These are phyloP conservation scores for Auriscalpium vulgare DNA, from an alignment of 768 basidiomycete species.

Conservation along the genomic window DNA sequence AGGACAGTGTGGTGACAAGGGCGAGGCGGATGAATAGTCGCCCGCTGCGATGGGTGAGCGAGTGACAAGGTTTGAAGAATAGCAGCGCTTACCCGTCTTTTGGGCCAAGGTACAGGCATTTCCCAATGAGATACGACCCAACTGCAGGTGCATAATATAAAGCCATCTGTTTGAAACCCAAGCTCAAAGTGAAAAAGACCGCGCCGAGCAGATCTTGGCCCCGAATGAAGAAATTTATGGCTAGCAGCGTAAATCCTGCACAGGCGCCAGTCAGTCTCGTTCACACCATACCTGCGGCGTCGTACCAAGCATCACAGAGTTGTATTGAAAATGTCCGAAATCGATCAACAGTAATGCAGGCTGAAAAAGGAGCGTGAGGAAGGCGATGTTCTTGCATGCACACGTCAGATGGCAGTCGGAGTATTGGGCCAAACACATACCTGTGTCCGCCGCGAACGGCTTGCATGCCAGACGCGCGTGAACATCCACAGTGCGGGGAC, in stretches of 20 bases:
- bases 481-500: conserved; percentile 67
- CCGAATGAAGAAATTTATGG: conserved; percentile 60
- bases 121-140: conserved; percentile 85
- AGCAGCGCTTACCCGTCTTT: conserved; percentile 49
- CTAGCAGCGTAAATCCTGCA: conserved; percentile 58
- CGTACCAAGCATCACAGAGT: conserved; percentile 85
- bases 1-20: conserved; percentile 50
- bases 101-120: conserved; percentile 78
- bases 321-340: conserved; percentile 94
- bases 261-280: not conserved
- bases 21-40: conserved; percentile 63
- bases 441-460: conserved; percentile 70
- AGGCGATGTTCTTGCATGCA: conserved; percentile 45
- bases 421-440: conserved; percentile 30
- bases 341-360: conserved; percentile 82
- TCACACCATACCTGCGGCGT: conserved; percentile 4
- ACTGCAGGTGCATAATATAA: conserved; percentile 90
- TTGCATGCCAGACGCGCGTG: conserved; percentile 53
- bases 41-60: conserved; percentile 14
- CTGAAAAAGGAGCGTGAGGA: conserved; percentile 70
- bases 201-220: conserved; percentile 72
- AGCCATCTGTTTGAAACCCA: conserved; percentile 95
- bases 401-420: not conserved
- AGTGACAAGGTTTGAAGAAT: not conserved
- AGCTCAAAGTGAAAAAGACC: conserved; percentile 70